phyloP scores from a whole-genome alignment of 768 basidiomycete genomes.

The Auriscalpium microsporum region DNA sequence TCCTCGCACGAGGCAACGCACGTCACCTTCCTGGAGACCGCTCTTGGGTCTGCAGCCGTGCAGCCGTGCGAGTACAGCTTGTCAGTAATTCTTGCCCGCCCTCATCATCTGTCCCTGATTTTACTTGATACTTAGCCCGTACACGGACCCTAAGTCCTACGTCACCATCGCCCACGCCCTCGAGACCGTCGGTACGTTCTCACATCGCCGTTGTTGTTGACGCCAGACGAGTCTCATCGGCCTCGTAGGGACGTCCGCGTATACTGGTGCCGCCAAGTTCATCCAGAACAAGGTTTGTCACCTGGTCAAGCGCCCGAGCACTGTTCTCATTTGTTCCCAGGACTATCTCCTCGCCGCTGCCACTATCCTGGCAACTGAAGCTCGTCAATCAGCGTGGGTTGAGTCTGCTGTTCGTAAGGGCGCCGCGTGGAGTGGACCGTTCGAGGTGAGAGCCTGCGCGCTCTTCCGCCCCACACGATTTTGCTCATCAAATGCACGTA shows the following conservation, averaged over 20 bases:
- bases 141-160: slow-evolving; percentile 40
- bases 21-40: slow-evolving; percentile 27
- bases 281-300: slow-evolving; percentile 34
- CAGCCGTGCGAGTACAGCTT: slow-evolving; percentile 34
- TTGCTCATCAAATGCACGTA: slow-evolving; percentile 17
- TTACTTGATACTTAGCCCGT: slow-evolving; percentile 25
- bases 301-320: slow-evolving; percentile 19
- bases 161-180: slow-evolving; percentile 40
- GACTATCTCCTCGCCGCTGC: slow-evolving; percentile 46
- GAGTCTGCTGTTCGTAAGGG: slow-evolving; percentile 37
- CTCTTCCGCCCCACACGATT: slow-evolving; percentile 24
- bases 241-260: slow-evolving; percentile 33
- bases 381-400: slow-evolving; percentile 60
- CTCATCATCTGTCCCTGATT: neutral
- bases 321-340: slow-evolving; percentile 9
- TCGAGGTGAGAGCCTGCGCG: slow-evolving; percentile 30
- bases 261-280: slow-evolving; percentile 44
- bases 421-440: slow-evolving; percentile 49
- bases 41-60: slow-evolving; percentile 28
- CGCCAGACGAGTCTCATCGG: neutral
- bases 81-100: slow-evolving; percentile 6
- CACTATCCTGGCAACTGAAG: slow-evolving; percentile 49
- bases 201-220: neutral
- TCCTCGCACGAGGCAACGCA: slow-evolving; percentile 34
- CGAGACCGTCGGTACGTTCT: slow-evolving; percentile 38